Percentiles rank a stretch among this genome's conserved stretches.
These are phyloP conservation scores for Ganoderma sinense DNA, from an alignment of 1,284 basidiomycete genomes.

Conservation along the genomic window DNA sequence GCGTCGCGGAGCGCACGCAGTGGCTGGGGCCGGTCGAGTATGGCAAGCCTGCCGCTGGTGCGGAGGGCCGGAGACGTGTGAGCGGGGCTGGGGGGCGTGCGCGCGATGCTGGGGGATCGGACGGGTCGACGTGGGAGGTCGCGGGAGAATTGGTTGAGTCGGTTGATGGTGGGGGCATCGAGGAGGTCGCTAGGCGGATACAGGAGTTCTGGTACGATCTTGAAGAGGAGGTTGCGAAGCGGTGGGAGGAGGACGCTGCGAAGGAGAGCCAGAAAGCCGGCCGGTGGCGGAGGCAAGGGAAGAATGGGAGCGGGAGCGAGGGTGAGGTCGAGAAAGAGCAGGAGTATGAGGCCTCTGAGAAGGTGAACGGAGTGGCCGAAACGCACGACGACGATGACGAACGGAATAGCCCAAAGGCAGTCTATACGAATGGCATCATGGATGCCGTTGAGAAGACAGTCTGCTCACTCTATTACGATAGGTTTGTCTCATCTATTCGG, in stretches of 20 bases:
- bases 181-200: slow-evolving; percentile 64
- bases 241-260: slow-evolving; percentile 31
- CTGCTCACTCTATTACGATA: slow-evolving; percentile 70
- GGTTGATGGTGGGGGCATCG: slow-evolving; percentile 36
- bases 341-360: slow-evolving; percentile 35
- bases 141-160: slow-evolving; percentile 34
- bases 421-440: slow-evolving; percentile 60
- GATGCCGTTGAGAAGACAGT: slow-evolving; percentile 78
- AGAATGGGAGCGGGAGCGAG: slow-evolving; percentile 30
- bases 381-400: slow-evolving; percentile 34
- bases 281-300: slow-evolving; percentile 33
- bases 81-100: slow-evolving; percentile 46
- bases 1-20: slow-evolving; percentile 61
- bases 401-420: slow-evolving; percentile 45
- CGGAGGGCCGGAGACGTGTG: slow-evolving; percentile 19
- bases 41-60: slow-evolving; percentile 1
- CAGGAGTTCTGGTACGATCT: slow-evolving; percentile 80
- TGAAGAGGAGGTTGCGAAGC: slow-evolving; percentile 57
- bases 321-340: slow-evolving; percentile 34
- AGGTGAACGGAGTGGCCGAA: slow-evolving; percentile 41
- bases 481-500: slow-evolving; percentile 34
- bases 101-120: slow-evolving; percentile 18
- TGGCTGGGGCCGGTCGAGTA: slow-evolving; percentile 33
- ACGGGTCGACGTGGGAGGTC: slow-evolving; percentile 44
- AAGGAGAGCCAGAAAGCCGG: slow-evolving; percentile 26